Percentiles rank a stretch among this genome's conserved stretches.
phyloP scores from a whole-genome alignment of 192 early-diverging fungal genomes.

The Backusella circina region DNA sequence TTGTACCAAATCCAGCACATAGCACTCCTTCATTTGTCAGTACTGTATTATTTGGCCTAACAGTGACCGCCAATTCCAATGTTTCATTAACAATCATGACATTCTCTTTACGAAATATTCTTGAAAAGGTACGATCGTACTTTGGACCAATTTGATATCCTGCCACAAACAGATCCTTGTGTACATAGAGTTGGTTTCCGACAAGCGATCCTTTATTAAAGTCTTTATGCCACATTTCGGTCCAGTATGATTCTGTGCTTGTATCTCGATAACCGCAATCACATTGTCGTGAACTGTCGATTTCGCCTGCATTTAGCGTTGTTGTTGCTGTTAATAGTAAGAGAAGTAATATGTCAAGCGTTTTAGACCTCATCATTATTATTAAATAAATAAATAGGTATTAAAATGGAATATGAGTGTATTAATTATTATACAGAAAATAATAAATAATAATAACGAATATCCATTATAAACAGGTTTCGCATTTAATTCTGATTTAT shows the following conservation, averaged over 20 bases:
- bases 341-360: not conserved
- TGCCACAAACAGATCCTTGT: not conserved
- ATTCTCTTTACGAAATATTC: not conserved
- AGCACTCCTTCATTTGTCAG: not conserved
- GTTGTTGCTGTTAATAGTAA: not conserved
- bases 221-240: conserved; percentile 15
- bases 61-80: conserved; percentile 3
- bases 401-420: not conserved
- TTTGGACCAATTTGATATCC: not conserved
- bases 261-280: conserved; percentile 19
- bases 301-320: not conserved
- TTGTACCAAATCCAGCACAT: conserved; percentile 19
- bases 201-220: not conserved
- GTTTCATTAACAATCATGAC: conserved; percentile 14
- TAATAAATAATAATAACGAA: not conserved
- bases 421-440: not conserved
- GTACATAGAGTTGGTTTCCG: not conserved
- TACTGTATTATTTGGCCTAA: not conserved
- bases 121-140: not conserved
- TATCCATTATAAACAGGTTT: not conserved
- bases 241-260: not conserved
- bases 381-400: not conserved
- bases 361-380: not conserved
- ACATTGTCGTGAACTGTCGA: conserved; percentile 2
- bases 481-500: not conserved